These are phyloP conservation scores for Hirschfeldia incana DNA, from an alignment of 345 rosid species.

Conservation along the genomic window DNA sequence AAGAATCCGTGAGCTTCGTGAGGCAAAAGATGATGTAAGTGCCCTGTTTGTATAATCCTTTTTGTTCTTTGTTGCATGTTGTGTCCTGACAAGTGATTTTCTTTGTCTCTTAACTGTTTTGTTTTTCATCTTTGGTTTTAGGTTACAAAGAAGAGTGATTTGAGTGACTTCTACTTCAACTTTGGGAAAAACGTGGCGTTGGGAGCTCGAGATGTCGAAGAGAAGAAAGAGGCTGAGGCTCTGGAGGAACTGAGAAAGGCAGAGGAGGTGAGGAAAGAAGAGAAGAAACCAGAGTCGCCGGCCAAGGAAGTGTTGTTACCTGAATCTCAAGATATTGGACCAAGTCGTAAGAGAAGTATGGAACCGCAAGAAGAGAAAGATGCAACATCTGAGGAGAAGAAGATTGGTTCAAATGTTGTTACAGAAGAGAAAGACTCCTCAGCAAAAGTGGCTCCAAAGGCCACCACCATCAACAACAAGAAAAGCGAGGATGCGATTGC, in stretches of 20 bases:
- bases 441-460: slow-evolving; percentile 42
- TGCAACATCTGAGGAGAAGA: slow-evolving; percentile 32
- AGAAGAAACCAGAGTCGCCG: slow-evolving; percentile 23
- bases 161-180: slow-evolving; percentile 86
- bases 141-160: slow-evolving; percentile 89
- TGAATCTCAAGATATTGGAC: slow-evolving; percentile 36
- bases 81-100: neutral
- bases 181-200: slow-evolving; percentile 77
- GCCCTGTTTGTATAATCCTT: neutral
- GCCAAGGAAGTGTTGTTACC: slow-evolving; percentile 25
- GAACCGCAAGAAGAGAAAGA: slow-evolving; percentile 41
- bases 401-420: slow-evolving; percentile 24
- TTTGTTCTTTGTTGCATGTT: too few relatives aligned
- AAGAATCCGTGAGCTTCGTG: slow-evolving; percentile 63
- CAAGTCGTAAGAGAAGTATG: slow-evolving; percentile 20
- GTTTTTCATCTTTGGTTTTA: slow-evolving; percentile 32
- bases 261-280: slow-evolving; percentile 46
- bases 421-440: slow-evolving; percentile 38
- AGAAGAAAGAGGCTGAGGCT: slow-evolving; percentile 50
- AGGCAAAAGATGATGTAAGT: slow-evolving; percentile 92
- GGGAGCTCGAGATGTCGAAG: slow-evolving; percentile 54
- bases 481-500: slow-evolving; percentile 64
- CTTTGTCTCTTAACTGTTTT: neutral
- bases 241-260: slow-evolving; percentile 43
- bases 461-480: slow-evolving; percentile 31